phyloP scores from a whole-genome alignment of 257 asterid genomes.

The Capsicum chinense region DNA sequence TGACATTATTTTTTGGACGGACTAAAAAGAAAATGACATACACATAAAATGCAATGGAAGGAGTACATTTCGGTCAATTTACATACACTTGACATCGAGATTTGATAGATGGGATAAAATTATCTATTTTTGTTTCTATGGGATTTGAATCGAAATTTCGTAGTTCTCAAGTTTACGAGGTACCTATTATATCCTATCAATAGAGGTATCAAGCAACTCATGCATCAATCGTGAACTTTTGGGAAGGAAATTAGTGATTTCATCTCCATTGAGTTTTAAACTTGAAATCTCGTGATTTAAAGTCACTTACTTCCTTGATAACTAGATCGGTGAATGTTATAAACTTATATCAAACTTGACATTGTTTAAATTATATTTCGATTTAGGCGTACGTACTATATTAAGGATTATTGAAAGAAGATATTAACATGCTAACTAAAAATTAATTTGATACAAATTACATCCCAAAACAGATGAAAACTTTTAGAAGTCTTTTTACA shows the following conservation, averaged over 20 bases:
- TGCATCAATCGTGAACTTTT: no score
- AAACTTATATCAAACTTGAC: neutral
- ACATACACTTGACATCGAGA: no score
- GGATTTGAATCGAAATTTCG: neutral
- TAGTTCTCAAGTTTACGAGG: neutral
- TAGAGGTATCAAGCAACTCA: no score
- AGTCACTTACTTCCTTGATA: neutral
- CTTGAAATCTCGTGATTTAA: no score
- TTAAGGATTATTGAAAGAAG: neutral
- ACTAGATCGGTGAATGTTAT: neutral
- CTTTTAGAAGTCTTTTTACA: neutral
- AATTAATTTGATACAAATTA: neutral
- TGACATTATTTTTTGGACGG: no score
- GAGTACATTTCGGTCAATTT: no score
- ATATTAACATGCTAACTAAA: neutral
- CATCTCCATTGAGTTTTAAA: no score
- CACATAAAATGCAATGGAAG: no score
- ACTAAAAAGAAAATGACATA: no score
- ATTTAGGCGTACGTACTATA: neutral
- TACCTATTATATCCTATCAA: no score
- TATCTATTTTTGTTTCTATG: neutral
- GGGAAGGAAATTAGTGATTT: no score
- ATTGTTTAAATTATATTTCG: neutral
- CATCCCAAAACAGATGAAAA: neutral
- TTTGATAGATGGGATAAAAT: no score